Percentiles rank a stretch among this genome's conserved stretches.
Conservation (phyloP, 2,329 filamentous ascomycete species). For the Diaporthe citrichinensis region DNA sequence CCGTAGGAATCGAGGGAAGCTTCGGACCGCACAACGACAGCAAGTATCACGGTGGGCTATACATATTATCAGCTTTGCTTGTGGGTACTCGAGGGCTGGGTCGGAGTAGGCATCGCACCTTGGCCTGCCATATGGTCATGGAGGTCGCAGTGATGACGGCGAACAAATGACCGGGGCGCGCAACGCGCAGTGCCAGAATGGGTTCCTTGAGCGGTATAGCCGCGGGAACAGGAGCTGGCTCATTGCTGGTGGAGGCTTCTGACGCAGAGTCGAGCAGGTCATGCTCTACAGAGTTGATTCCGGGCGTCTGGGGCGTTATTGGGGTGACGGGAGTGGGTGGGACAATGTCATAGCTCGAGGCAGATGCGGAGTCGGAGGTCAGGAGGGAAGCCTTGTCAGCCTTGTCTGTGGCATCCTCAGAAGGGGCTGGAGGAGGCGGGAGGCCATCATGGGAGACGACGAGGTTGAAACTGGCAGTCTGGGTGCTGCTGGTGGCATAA, state of each 20-base stretch:
- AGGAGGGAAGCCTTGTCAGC: slow-evolving; percentile 44
- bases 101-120: slow-evolving; percentile 67
- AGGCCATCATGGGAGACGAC: slow-evolving; percentile 75
- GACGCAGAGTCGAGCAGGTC: slow-evolving; percentile 56
- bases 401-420: slow-evolving; percentile 50
- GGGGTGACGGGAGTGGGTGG: slow-evolving; percentile 62
- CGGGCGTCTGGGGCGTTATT: slow-evolving; percentile 69
- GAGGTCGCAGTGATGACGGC: slow-evolving; percentile 88
- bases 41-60: slow-evolving; percentile 90
- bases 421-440: slow-evolving; percentile 45
- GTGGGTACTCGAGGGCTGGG: slow-evolving; percentile 43
- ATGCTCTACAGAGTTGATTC: slow-evolving; percentile 71
- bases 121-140: slow-evolving; percentile 96
- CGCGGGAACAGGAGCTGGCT: slow-evolving; percentile 45
- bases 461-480: slow-evolving; percentile 63
- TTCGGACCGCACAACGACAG: slow-evolving; percentile 85
- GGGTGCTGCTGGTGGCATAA: slow-evolving; percentile 82
- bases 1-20: slow-evolving; percentile 88
- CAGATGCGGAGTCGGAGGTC: slow-evolving; percentile 43
- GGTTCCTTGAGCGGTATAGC: slow-evolving; percentile 69
- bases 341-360: slow-evolving; percentile 51
- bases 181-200: slow-evolving; percentile 81
- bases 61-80: slow-evolving; percentile 7
- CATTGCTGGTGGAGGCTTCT: slow-evolving; percentile 48
- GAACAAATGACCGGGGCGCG: slow-evolving; percentile 85